A percentile compares a stretch with the other conserved stretches of the same genome.
These are phyloP conservation scores for Candolleomyces efflorescens DNA, from an alignment of 768 basidiomycete genomes.

Conservation along the genomic window DNA sequence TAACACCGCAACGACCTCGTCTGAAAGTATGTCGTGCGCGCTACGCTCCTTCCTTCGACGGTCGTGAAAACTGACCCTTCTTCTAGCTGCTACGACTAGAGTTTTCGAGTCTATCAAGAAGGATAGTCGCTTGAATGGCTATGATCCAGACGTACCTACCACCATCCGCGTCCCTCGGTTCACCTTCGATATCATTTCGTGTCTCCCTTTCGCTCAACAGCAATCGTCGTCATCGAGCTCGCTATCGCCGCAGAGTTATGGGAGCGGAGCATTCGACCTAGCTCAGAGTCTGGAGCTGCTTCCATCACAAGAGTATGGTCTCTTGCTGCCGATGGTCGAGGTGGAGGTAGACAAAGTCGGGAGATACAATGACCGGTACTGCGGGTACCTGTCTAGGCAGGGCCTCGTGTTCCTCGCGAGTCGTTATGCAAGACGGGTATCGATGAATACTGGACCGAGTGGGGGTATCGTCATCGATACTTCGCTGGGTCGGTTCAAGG, in stretches of 20 bases:
- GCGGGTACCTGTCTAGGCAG: not conserved
- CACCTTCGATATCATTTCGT: not conserved
- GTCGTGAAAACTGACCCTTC: not conserved
- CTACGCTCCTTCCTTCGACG: not conserved
- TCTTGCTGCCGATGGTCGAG: not conserved
- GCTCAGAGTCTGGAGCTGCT: not conserved
- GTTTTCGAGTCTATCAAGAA: not conserved
- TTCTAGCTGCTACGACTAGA: not conserved
- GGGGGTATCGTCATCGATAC: not conserved
- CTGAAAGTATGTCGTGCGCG: not conserved
- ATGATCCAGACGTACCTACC: not conserved
- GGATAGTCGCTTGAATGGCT: not conserved
- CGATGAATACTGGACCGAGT: not conserved
- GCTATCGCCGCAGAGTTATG: not conserved
- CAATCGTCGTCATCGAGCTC: not conserved
- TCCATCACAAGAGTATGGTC: not conserved
- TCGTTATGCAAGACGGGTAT: not conserved
- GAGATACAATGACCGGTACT: not conserved
- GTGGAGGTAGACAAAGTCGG: not conserved
- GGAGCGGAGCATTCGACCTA: not conserved
- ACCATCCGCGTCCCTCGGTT: not conserved
- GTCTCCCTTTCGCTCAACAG: not conserved
- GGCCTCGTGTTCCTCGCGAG: not conserved
- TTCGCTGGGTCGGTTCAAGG: not conserved
- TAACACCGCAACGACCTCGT: not conserved